phyloP scores from a whole-genome alignment of 371 early-diverging fungal species.

The Parasitella parasitica region DNA sequence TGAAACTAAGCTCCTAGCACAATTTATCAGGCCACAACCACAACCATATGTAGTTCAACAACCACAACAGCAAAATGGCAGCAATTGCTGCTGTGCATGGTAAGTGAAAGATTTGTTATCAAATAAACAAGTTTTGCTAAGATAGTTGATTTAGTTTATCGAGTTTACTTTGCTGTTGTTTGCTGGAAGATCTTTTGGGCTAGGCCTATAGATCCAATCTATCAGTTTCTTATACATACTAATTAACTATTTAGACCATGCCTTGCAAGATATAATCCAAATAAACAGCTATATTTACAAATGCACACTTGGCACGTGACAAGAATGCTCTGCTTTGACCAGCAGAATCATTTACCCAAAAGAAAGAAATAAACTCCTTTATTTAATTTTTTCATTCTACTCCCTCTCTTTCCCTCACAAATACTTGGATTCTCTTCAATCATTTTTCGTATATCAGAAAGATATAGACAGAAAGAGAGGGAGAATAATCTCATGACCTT shows the following conservation, averaged over 20 bases:
- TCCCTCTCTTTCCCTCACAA: neutral
- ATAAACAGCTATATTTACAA: neutral
- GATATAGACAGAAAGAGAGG: neutral
- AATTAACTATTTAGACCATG: neutral
- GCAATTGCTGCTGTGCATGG: constrained; percentile 12
- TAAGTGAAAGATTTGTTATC: neutral
- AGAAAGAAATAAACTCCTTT: neutral
- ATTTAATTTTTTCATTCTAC: neutral
- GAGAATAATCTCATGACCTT: neutral
- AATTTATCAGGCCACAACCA: constrained; percentile 7
- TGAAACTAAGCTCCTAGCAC: neutral
- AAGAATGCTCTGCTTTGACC: neutral
- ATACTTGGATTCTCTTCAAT: too few relatives aligned
- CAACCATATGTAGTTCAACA: constrained; percentile 1
- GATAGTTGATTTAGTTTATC: neutral
- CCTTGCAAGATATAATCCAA: neutral
- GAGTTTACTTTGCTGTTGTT: constrained; percentile 11
- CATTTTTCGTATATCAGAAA: neutral
- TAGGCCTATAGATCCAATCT: neutral
- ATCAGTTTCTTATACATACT: too few relatives aligned
- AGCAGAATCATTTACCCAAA: neutral
- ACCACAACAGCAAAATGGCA: constrained; percentile 1
- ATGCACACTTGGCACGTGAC: constrained; percentile 4
- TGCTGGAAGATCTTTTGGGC: constrained; percentile 1
- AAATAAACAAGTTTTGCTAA: neutral